These are phyloP conservation scores for Schoenoplectus tabernaemontani DNA, from an alignment of 202 grass and related monocot species.

Conservation along the genomic window DNA sequence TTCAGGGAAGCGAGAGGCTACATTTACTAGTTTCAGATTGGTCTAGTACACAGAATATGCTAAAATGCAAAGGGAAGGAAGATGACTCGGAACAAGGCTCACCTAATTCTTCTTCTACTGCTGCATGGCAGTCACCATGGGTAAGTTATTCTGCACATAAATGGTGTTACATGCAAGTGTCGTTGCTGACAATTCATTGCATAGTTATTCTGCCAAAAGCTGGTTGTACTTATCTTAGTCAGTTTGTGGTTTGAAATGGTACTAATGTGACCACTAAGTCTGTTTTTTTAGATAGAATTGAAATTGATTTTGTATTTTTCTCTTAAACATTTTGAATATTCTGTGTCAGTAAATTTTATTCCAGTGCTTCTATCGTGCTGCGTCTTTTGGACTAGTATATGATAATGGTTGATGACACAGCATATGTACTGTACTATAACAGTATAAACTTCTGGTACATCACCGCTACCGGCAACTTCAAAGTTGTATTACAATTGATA, in stretches of 20 bases:
- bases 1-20: conserved; percentile 90
- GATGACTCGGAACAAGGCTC: conserved; percentile 13
- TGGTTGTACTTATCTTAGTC: neutral
- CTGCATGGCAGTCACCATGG: conserved; percentile 37
- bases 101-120: conserved; percentile 2
- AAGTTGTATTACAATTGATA: neutral
- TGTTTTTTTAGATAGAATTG: neutral
- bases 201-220: neutral
- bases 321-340: neutral
- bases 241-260: neutral
- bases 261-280: neutral
- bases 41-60: conserved; percentile 32
- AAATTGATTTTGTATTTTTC: neutral
- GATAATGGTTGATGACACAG: neutral
- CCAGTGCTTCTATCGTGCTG: neutral
- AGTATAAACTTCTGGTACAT: too few species aligned
- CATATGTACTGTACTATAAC: neutral
- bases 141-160: conserved; percentile 30
- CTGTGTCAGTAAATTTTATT: neutral
- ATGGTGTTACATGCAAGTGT: neutral
- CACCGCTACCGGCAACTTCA: neutral
- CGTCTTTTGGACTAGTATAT: neutral
- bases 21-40: conserved; percentile 64
- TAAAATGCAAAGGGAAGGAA: conserved; percentile 32
- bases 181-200: neutral